phyloP scores from a whole-genome alignment of 1,284 basidiomycete genomes.

The Anthracocystis walkeri region DNA sequence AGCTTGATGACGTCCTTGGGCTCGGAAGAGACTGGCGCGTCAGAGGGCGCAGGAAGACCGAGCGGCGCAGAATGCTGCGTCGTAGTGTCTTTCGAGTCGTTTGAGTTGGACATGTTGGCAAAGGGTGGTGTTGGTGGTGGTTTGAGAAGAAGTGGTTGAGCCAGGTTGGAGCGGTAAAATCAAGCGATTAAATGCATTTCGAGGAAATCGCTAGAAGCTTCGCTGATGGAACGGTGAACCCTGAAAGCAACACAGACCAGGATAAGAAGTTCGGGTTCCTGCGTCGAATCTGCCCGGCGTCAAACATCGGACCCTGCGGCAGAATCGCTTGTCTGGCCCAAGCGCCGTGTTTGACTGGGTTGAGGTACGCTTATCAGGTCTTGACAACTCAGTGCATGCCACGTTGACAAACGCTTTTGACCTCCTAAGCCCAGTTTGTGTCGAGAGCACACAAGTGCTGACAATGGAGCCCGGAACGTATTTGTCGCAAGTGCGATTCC shows the following conservation, averaged over 20 bases:
- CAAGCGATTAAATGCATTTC: constrained; percentile 8
- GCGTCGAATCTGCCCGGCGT: background rate
- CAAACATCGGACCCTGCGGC: background rate
- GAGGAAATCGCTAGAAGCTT: constrained; percentile 20
- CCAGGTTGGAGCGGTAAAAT: constrained; percentile 5
- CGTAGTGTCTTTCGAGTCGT: background rate
- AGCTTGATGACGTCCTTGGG: constrained; percentile 53
- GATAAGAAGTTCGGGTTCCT: no score
- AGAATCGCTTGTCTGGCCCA: background rate
- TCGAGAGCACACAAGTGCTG: background rate
- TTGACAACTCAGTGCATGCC: background rate
- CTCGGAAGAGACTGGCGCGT: constrained; percentile 16
- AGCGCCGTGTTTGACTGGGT: background rate
- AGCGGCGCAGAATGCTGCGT: constrained; percentile 17
- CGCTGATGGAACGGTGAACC: background rate
- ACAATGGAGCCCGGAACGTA: constrained; percentile 18
- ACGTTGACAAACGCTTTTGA: background rate
- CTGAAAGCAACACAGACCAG: background rate
- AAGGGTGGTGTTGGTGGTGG: background rate
- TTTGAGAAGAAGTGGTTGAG: background rate
- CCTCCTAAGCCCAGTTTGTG: background rate
- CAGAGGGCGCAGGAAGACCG: constrained; percentile 44
- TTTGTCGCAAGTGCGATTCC: constrained; percentile 29
- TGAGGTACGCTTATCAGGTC: background rate
- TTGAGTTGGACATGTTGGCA: constrained; percentile 18